phyloP scores from a whole-genome alignment of 169 alveolate species.

The Cryptosporidium tyzzeri region DNA sequence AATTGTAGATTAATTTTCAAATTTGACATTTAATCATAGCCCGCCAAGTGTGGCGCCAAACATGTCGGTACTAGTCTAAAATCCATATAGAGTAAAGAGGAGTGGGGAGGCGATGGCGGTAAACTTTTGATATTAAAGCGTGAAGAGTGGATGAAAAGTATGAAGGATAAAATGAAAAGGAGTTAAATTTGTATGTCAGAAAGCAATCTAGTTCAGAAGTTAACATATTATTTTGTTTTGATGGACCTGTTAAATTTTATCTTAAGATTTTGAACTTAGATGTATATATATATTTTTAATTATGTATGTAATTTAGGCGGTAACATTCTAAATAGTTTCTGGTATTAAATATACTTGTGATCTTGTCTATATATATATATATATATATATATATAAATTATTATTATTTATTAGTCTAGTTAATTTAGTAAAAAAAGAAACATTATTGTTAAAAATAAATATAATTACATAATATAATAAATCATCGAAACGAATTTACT shows the following conservation, averaged over 20 bases:
- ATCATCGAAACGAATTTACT: background rate
- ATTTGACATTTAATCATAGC: background rate
- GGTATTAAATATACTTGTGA: conserved; percentile 2
- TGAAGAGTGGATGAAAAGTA: background rate
- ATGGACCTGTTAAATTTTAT: background rate
- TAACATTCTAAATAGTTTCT: background rate
- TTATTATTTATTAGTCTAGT: background rate
- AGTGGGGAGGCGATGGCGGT: conserved; percentile 1
- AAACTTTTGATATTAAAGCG: background rate
- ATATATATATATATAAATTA: no score
- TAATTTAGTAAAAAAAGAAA: background rate
- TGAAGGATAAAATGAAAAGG: background rate
- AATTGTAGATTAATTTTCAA: background rate
- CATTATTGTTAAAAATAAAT: background rate
- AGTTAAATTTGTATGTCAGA: background rate
- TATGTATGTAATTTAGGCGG: background rate
- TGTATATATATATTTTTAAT: no score
- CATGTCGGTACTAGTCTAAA: conserved; percentile 11
- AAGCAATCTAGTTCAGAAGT: background rate
- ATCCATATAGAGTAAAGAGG: background rate
- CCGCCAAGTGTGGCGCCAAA: background rate
- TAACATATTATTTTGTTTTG: no score
- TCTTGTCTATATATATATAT: background rate
- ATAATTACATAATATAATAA: background rate
- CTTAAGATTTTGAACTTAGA: background rate